Percentiles rank a stretch among this genome's conserved stretches.
phyloP scores from a whole-genome alignment of 2,329 filamentous ascomycete species.

The Aspergillus costaricaensis region DNA sequence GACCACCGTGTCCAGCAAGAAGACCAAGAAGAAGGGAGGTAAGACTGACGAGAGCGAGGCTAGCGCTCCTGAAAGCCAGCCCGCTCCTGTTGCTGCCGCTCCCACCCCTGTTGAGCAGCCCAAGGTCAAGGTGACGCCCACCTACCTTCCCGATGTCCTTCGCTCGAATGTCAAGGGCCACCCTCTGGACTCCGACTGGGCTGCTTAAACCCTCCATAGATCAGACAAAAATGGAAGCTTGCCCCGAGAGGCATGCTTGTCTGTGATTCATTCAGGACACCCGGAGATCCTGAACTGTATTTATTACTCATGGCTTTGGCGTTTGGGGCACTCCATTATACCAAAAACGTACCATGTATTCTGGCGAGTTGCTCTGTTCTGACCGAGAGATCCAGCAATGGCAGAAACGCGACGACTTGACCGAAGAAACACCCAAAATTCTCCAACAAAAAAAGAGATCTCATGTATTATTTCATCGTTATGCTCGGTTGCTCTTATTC shows the following conservation, averaged over 20 bases:
- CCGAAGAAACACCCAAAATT: conserved; percentile 16
- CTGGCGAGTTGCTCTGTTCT: conserved; percentile 23
- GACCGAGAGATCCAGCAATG: conserved; percentile 17
- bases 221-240: not conserved
- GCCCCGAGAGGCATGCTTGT: conserved; percentile 4
- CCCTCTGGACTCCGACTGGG: conserved; percentile 50
- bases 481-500: conserved; percentile 9
- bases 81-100: conserved; percentile 21
- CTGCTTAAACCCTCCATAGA: conserved; percentile 30
- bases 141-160: conserved; percentile 36
- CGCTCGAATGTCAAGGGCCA: conserved; percentile 42
- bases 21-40: conserved; percentile 53
- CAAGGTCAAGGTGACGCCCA: conserved; percentile 39
- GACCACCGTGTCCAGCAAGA: conserved; percentile 63
- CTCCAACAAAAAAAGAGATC: conserved; percentile 8
- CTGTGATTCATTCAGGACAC: conserved; percentile 3
- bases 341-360: conserved; percentile 24
- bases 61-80: conserved; percentile 41
- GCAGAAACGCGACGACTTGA: conserved; percentile 2
- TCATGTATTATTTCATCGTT: conserved; percentile 19
- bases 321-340: conserved; percentile 35
- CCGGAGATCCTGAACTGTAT: conserved; percentile 31
- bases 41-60: conserved; percentile 49
- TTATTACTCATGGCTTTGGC: conserved; percentile 38
- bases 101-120: conserved; percentile 32